Conservation (phyloP, 2,329 filamentous ascomycete genomes). For the Botrytis galanthina region DNA sequence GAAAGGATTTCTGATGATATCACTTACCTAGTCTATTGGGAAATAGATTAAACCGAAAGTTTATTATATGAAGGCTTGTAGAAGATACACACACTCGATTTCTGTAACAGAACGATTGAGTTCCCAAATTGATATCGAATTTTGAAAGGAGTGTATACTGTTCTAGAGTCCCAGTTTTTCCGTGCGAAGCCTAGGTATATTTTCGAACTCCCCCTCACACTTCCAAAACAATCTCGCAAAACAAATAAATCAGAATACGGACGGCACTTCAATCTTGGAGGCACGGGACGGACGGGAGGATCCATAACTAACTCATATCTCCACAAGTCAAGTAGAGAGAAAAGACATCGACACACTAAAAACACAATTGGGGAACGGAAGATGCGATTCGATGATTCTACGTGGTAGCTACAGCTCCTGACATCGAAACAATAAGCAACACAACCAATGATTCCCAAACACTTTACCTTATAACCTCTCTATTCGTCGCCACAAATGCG, state of each 20-base stretch:
- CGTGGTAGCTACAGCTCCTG: not conserved
- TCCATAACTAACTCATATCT: not conserved
- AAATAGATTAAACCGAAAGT: not conserved
- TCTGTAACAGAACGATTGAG: not conserved
- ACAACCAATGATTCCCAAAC: not conserved
- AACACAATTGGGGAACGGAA: not conserved
- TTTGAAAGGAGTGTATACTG: not conserved
- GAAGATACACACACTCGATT: not conserved
- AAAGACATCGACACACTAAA: not conserved
- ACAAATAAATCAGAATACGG: not conserved
- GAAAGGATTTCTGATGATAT: not conserved
- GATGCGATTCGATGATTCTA: not conserved
- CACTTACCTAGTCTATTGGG: not conserved
- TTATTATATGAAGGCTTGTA: not conserved
- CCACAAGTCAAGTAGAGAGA: not conserved
- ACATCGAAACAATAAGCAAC: not conserved
- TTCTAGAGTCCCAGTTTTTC: not conserved
- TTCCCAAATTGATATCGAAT: not conserved
- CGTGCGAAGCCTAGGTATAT: not conserved
- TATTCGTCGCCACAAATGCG: not conserved
- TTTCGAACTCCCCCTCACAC: not conserved
- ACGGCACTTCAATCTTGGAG: not conserved
- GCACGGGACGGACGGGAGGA: not conserved
- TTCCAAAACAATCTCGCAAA: not conserved
- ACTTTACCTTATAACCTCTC: not conserved